Evolutionary conservation across 2,329 filamentous ascomycete species (phyloP), one percentile per base, ranked within the genome.

Genomic region (Fonsecaea nubica): DNA sequence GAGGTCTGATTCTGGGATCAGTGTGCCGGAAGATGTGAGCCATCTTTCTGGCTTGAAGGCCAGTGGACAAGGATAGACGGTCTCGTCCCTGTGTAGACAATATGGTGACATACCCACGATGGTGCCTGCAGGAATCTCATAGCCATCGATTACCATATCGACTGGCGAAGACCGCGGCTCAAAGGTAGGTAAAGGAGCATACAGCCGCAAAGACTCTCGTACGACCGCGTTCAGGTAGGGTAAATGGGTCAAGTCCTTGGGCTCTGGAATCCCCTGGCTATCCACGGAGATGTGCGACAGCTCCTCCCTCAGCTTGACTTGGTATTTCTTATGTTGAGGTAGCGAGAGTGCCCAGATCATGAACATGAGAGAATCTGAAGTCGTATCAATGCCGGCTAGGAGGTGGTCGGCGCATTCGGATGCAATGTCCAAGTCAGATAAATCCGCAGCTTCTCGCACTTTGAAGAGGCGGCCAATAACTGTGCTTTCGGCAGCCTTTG

Each of bases 331-430:
- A 58, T 83, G 78, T 38, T 78, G 74, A 0, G 81, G 81, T 2
- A 78, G 75, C 0, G 84, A 85, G 1, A 86, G 76, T 0, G 80
- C 76, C 81, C 82, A 85, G 36, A 85, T 75, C 0, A 82, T 73
- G 69, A 84, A 85, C 79, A 84, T 83, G 4, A 84, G 69, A 0
- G 82, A 82, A 62, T 86, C 82, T 48, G 80, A 80, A 2, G 83
- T 85, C 2, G 83, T 85, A 66, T 85, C 82, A 15, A 85, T 84
- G 0, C 83, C 83, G 0, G 83, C 83, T 0, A 84, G 77, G 4
- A 86, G 77, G 66, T 86, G 84, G 64, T 86, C 84, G 1, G 83
- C 83, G 13, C 78, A 80, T 71, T 86, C 84, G 0, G 83, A 84
- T 1, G 84, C 84, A 59, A 84, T 81, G 36, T 84, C 81, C 30